Evolutionary conservation across 148 eudicot genomes (phyloP).

Genomic region (Diospyros kaki): DNA sequence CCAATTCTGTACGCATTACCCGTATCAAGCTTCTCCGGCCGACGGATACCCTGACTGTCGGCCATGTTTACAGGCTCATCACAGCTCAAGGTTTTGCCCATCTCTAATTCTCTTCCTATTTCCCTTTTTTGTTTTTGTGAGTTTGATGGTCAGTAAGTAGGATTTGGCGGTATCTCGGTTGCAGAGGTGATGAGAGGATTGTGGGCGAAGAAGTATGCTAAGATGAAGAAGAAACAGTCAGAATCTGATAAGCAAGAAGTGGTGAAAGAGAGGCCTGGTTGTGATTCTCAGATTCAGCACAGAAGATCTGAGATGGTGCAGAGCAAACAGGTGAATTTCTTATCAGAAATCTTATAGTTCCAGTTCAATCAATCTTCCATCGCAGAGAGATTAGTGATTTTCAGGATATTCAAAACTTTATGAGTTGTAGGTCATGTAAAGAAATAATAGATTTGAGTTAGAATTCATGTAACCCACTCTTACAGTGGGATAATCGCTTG

Average conservation of each 20-base stretch:
- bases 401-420: too few relatives aligned
- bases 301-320: conserved; percentile 48
- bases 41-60: conserved; percentile 59
- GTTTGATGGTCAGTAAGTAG: not conserved
- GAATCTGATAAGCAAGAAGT: conserved; percentile 36
- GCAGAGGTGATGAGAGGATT: conserved; percentile 91
- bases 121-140: too few relatives aligned
- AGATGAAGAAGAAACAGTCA: conserved; percentile 54
- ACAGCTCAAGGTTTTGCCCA: conserved; percentile 54
- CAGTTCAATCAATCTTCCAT: too few relatives aligned
- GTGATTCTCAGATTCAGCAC: conserved; percentile 36
- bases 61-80: conserved; percentile 85
- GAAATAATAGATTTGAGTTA: too few relatives aligned
- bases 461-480: too few relatives aligned
- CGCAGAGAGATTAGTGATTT: too few relatives aligned
- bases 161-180: not conserved
- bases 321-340: conserved; percentile 43
- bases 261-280: conserved; percentile 19
- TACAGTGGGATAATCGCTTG: too few relatives aligned
- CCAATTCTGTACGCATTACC: conserved; percentile 49
- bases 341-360: not conserved
- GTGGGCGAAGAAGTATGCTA: conserved; percentile 80
- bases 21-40: conserved; percentile 76
- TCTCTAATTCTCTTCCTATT: not conserved
- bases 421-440: too few relatives aligned